These are phyloP conservation scores for Verbascum thapsus DNA, from an alignment of 257 asterid species.

Conservation along the genomic window DNA sequence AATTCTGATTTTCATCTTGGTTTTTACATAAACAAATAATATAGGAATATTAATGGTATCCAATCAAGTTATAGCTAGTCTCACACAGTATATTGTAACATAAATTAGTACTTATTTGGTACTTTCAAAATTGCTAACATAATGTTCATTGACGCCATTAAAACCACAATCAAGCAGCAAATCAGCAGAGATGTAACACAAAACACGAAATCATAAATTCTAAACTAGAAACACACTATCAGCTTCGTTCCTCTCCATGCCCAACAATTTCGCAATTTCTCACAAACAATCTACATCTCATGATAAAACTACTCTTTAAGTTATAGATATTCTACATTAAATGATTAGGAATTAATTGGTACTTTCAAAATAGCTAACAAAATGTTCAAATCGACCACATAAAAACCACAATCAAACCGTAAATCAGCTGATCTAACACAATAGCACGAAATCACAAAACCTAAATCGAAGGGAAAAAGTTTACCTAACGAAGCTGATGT, in stretches of 20 bases:
- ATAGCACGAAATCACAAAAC: not conserved
- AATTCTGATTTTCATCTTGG: not conserved
- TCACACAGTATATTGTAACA: conserved; percentile 6
- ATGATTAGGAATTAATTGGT: not conserved
- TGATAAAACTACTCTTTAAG: not conserved
- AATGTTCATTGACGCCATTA: no score
- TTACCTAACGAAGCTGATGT: conserved; percentile 91
- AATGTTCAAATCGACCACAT: conserved; percentile 5
- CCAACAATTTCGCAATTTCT: not conserved
- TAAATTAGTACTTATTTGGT: not conserved
- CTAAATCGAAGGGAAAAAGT: conserved; percentile 9
- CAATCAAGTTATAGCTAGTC: not conserved
- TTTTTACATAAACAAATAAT: no score
- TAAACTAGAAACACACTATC: no score
- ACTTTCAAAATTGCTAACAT: no score
- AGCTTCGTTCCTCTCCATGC: no score
- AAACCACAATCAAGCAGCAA: no score
- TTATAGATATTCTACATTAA: not conserved
- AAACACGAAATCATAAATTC: not conserved
- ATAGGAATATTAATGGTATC: not conserved
- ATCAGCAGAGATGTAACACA: not conserved
- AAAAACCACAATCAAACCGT: no score
- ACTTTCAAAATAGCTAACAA: not conserved
- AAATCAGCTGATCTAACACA: not conserved
- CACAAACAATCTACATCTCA: not conserved